Evolutionary conservation across 2,329 filamentous ascomycete species (phyloP).

Genomic region (Talaromyces islandicus): DNA sequence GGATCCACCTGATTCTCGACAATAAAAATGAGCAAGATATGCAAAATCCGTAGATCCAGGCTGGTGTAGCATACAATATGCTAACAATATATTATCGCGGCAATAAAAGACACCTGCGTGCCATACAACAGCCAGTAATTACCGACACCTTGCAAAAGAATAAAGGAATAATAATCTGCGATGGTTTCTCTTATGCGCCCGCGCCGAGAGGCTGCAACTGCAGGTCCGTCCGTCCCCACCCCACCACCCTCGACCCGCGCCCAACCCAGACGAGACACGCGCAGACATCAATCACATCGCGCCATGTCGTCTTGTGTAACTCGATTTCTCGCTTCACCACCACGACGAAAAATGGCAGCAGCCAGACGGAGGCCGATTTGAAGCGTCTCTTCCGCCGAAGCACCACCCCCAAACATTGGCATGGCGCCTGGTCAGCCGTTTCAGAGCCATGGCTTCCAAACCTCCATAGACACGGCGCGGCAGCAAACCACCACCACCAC

Average conservation of each 20-base stretch:
- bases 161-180: no score
- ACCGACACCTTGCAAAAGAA: no score
- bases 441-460: constrained; percentile 50
- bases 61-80: background rate
- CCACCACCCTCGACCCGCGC: background rate
- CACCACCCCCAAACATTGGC: background rate
- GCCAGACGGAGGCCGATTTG: background rate
- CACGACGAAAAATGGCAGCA: background rate
- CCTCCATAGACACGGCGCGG: constrained; percentile 38
- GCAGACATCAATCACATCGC: background rate
- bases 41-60: background rate
- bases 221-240: background rate
- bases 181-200: no score
- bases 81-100: background rate
- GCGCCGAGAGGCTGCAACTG: background rate
- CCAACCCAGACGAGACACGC: no score
- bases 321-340: background rate
- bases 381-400: background rate
- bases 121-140: no score
- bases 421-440: constrained; percentile 11
- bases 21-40: background rate
- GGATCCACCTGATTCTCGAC: background rate
- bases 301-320: background rate
- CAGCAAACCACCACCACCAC: constrained; percentile 37
- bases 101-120: background rate